Evolutionary conservation across 306 rosid genomes (phyloP).

Genomic region (Vigna hirtella): DNA sequence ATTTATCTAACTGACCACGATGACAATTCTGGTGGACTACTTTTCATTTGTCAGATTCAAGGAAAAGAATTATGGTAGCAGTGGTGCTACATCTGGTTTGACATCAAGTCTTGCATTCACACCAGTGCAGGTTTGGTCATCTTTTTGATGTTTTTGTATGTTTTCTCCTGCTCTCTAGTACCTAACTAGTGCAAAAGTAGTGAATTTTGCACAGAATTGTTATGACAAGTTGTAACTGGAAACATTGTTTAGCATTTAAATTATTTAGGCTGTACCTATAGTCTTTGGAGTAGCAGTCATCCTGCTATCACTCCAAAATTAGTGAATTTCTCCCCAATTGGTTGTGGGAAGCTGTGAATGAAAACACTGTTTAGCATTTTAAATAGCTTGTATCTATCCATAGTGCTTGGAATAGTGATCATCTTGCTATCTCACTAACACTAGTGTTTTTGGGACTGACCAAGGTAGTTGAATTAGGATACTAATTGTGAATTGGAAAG

Average conservation of each 20-base stretch:
- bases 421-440: no score
- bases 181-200: background rate
- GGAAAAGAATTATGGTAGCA: slow-evolving; percentile 83
- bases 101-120: slow-evolving; percentile 95
- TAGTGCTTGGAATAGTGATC: no score
- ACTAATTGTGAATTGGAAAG: no score
- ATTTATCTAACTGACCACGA: slow-evolving; percentile 9
- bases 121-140: slow-evolving; percentile 80
- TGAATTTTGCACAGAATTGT: background rate
- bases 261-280: no score
- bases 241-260: background rate
- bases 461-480: no score
- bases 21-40: slow-evolving; percentile 29
- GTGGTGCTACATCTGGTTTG: slow-evolving; percentile 94
- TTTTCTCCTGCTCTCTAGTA: slow-evolving; percentile 20
- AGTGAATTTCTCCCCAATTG: no score
- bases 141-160: slow-evolving; percentile 9
- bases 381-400: no score
- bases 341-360: no score
- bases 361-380: no score
- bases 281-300: no score
- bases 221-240: slow-evolving; percentile 10
- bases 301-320: no score
- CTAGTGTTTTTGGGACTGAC: no score
- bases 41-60: slow-evolving; percentile 68